A percentile compares a stretch with the other conserved stretches of the same genome.
phyloP scores from a whole-genome alignment of 2,329 filamentous ascomycete species.

The Colletotrichum sp. region DNA sequence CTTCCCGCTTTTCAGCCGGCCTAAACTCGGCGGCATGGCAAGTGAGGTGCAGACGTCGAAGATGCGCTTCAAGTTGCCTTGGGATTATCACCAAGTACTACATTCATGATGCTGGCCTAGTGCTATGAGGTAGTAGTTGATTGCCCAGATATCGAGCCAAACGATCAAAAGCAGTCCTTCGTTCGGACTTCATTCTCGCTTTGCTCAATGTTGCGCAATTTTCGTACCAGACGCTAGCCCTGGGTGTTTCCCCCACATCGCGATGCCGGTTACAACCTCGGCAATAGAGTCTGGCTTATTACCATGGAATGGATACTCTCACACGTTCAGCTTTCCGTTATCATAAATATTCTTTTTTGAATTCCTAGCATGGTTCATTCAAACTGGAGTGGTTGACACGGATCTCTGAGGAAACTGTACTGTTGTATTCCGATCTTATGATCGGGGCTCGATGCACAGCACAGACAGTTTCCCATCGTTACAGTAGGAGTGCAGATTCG shows the following conservation, averaged over 20 bases:
- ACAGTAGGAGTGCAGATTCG: background rate
- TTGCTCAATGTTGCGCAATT: background rate
- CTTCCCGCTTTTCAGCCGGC: background rate
- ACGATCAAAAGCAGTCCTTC: background rate
- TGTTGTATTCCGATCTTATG: background rate
- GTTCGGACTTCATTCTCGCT: background rate
- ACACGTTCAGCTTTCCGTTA: background rate
- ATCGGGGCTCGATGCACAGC: background rate
- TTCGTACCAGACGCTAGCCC: background rate
- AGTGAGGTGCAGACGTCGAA: background rate
- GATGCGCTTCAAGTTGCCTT: background rate
- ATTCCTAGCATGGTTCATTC: background rate
- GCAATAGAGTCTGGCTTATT: background rate
- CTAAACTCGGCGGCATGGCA: background rate
- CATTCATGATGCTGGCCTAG: background rate
- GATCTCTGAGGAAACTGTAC: background rate
- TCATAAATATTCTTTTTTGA: accelerated
- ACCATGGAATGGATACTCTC: background rate
- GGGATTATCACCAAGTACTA: background rate
- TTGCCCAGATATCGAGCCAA: background rate
- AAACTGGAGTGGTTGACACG: background rate
- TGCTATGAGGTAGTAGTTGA: background rate
- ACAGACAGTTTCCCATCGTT: background rate
- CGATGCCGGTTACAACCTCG: background rate
- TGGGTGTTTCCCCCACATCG: background rate